Percentiles rank a stretch among this genome's conserved stretches.
phyloP scores from a whole-genome alignment of 2,329 filamentous ascomycete genomes.

The Cladosporium phlei region DNA sequence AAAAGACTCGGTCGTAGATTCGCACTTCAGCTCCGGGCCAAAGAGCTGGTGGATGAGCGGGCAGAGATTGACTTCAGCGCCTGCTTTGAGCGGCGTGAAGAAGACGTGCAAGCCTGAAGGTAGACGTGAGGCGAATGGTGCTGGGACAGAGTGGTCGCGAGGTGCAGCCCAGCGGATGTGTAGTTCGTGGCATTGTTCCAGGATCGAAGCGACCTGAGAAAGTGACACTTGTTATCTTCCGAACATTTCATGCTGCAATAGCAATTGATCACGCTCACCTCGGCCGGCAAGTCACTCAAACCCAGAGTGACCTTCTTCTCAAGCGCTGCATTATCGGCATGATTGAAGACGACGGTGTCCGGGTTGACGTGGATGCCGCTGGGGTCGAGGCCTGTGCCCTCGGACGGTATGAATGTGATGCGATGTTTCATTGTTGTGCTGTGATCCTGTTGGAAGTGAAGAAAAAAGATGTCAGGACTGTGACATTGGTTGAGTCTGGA shows the following conservation, averaged over 20 bases:
- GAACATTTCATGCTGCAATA: background rate
- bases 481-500: too few species aligned
- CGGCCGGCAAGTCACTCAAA: constrained; percentile 66
- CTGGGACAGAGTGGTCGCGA: constrained; percentile 51
- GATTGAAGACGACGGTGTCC: constrained; percentile 52
- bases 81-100: constrained; percentile 56
- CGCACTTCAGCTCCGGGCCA: constrained; percentile 52
- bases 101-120: constrained; percentile 79
- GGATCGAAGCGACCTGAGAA: constrained; percentile 16
- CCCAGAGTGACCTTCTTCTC: constrained; percentile 75
- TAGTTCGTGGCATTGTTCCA: constrained; percentile 64
- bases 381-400: constrained; percentile 61
- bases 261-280: constrained; percentile 50
- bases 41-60: constrained; percentile 55
- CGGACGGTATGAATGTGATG: constrained; percentile 67
- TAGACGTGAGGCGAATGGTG: constrained; percentile 69
- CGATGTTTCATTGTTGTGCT: constrained; percentile 61
- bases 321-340: constrained; percentile 58
- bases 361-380: constrained; percentile 55
- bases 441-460: background rate
- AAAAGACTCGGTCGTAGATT: constrained; percentile 35
- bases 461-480: too few species aligned
- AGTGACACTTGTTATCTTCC: background rate
- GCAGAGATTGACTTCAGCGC: constrained; percentile 48
- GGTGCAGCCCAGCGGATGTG: constrained; percentile 75